Evolutionary conservation across 2,329 filamentous ascomycete genomes (phyloP), one percentile per base, ranked within the genome.

Genomic region (Phaeophleospora eucalypticola): DNA sequence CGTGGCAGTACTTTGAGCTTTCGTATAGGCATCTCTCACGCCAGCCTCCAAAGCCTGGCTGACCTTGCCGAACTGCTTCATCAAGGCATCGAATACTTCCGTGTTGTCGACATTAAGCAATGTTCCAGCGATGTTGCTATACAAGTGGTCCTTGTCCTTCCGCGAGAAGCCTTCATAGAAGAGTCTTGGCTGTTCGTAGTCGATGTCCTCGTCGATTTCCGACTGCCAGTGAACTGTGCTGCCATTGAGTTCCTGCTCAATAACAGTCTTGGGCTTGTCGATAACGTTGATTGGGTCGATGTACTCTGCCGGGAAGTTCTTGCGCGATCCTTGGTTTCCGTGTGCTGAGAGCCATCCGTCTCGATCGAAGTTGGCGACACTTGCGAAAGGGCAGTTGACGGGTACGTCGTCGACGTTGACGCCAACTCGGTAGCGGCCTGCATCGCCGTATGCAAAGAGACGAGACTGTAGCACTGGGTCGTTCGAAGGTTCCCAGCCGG

Each of bases 351-450:
- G 42, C 27, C 58, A 49, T 12, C 66, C 65, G 41, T 68, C 65
- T 9, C 66, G 58, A 51, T 61, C 43, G 43, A 54, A 58, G 58
- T 62, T 49, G 34, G 57, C 57, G 15, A 60, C 51, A 34, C 43
- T 48, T 7, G 51, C 41, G 60, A 76, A 75, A 0, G 73, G 73
- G 53, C 73, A 75, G 54, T 68, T 68, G 47, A 65, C 63, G 9
- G 73, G 75, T 3, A 79, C 62, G 52, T 78, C 74, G 54, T 77
- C 75, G 14, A 74, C 54, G 51, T 79, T 78, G 43, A 76, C 66
- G 1, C 76, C 76, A 36, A 79, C 68, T 16, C 75, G 69, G 62
- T 78, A 72, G 53, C 72, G 73, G 50, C 77, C 74, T 0, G 76
- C 73, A 47, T 60, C 61, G 29, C 51, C 46, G 54, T 77, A 76